Evolutionary conservation across 768 basidiomycete species (phyloP), one percentile per base, ranked within the genome.

Genomic region (Lepiota brunneoincarnata): DNA sequence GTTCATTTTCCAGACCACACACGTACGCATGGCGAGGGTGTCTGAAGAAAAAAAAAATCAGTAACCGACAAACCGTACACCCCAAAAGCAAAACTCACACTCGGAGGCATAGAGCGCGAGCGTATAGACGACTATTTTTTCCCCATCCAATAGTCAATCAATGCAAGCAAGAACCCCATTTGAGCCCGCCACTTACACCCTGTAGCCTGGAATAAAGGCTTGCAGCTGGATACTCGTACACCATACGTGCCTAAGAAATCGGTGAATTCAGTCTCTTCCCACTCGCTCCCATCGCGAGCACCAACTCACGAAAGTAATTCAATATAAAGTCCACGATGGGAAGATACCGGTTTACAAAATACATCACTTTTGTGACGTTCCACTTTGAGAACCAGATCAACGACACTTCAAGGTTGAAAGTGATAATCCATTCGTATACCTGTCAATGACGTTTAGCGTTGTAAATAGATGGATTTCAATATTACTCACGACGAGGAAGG

Each of bases 301-400:
- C 5, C 15, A 7, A 58, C 63, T 17, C 49, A 63, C 67, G 56
- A 26, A 53, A 40, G 21, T 61, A 36, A n/a, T 49, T 45, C 1
- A 63, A 3, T 15, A 51, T 20, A 17, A 58, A 50, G 40, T 69
- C 64, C 20, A 65, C 20, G 34, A 66, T 64, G 2, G 61, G 57
- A 12, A 59, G 51, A 38, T 70, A 70, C 31, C 65, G 64, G 44
- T 62, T 55, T n/a, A 63, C 53, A 26, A 68, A 50, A 51, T 63
- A 70, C 26, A 68, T 51, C 42, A 50, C 49, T 40, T 65, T 68
- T 11, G 63, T 59, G 2, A 61, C 20, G 31, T 58, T 54, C 61
- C 63, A 66, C 37, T 48, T 54, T 3, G 59, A 54, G 11, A 45
- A 49, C 68, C 68, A 68, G 12, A 66, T 55, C 38, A 57, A 51